Evolutionary conservation across 176 grass and related monocot genomes (phyloP).

Genomic region (Oryza punctata): DNA sequence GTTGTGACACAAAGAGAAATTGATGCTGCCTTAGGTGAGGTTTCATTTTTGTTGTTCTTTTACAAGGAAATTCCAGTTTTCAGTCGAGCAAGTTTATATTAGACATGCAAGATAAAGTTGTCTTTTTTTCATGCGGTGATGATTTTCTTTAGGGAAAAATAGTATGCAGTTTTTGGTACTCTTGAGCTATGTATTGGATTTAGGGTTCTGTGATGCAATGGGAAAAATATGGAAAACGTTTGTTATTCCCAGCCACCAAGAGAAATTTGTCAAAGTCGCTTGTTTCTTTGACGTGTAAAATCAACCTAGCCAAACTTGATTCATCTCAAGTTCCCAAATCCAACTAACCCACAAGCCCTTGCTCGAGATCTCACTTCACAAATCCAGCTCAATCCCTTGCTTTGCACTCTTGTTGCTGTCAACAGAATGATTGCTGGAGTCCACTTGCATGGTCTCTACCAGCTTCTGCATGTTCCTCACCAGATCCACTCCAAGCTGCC

Average conservation of each 20-base stretch:
- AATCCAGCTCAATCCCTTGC: background rate
- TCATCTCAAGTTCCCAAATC: background rate
- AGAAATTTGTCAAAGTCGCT: background rate
- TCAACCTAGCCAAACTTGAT: slow-evolving; percentile 16
- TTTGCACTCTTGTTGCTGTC: background rate
- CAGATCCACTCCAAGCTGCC: background rate
- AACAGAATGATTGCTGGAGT: background rate
- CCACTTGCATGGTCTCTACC: background rate
- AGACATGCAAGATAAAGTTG: background rate
- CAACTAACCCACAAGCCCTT: background rate
- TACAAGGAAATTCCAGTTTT: background rate
- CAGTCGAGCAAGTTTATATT: slow-evolving; percentile 3
- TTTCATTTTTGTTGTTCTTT: slow-evolving; percentile 24
- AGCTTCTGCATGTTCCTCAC: background rate
- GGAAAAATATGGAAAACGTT: background rate
- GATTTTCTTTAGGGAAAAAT: background rate
- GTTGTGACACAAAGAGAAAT: slow-evolving; percentile 76
- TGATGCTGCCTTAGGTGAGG: slow-evolving; percentile 62
- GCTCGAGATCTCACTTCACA: background rate
- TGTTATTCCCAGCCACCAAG: background rate
- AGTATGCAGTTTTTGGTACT: slow-evolving; percentile 1
- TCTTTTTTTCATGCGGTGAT: background rate
- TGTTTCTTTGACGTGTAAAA: background rate
- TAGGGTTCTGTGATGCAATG: background rate
- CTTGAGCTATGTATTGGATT: background rate